Evolutionary conservation across 2,329 filamentous ascomycete genomes (phyloP), one percentile per base, ranked within the genome.

Genomic region (Zasmidium cellare): DNA sequence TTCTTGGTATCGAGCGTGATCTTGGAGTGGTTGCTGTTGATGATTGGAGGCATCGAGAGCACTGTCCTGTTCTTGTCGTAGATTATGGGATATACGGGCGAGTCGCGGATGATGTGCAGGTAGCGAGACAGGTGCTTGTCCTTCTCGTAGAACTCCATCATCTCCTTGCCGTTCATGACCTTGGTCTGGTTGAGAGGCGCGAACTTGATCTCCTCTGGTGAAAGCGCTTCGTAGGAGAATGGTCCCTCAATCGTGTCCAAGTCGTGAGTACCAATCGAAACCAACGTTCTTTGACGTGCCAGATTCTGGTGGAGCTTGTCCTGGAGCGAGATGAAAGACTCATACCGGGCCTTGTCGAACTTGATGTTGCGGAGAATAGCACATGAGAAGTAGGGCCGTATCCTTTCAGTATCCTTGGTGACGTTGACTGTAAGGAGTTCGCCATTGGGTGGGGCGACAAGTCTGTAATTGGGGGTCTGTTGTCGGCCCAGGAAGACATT

Each of bases 231-330:
- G 72, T 99, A 99, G 57, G 91, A 92, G 84, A 99, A 99, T 48
- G 94, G 94, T 0, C 92, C 94, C 76, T 96, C 81, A 68, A 99
- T 81, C 18, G 91, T 97, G 73, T 97, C 92, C 63, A 97, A 81
- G 74, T 99, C 93, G 76, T 99, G 94, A 2, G 94, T 99, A 67
- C 94, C 94, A 72, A 99, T 97, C 20, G 93, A 90, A n/a, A 97
- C 93, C 48, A 99, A 79, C 0, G 93, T 97, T 69, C 94, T 83
- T 76, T 97, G 90, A 61, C 94, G 87, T 50, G 94, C 96, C 65
- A 99, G 80, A 73, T 99, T 99, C 74, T 93, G 89, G 79, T 99
- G 94, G 49, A 99, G 85, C 80, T 99, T 99, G 79, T 99, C 96
- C 79, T 99, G 94, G 49, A 99, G 84, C 56, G 88, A 85, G 73